Base-by-base conservation (phyloP, 176 grass and related monocot species). In the Rhynchospora breviuscula region DNA sequence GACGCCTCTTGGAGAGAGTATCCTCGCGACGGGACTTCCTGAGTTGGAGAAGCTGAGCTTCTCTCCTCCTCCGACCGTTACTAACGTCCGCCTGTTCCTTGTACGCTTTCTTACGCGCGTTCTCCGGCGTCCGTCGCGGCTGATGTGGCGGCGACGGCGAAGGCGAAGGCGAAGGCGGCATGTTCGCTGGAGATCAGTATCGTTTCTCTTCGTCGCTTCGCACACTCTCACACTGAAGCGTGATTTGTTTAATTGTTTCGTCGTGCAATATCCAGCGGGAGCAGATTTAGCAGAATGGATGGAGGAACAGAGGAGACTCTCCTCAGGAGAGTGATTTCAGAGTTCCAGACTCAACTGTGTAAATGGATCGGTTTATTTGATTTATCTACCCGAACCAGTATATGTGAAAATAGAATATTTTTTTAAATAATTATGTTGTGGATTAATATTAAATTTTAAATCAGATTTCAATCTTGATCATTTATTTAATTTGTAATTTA, bases 1-100 rank as follows among this genome's bases (percentile, higher is more conserved):
- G 90, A 83, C 94, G 86, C 63, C 89, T 86, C 88, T 97, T 97
- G 92, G 89, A 73, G 63, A 97, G 88, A 53, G 83, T 86, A 51
- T 86, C 85, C 23, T 94, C 84, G 66, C 94, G 94, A 18, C 88
- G 84, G 47, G 74, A 63, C 79, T 90, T 89, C 48, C 94, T 84
- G 75, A 97, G 87, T 46, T 79, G 89, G 86, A 94, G 75, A 66
- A 94, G 83, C 17, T 82, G 74, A 53, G 82, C 87, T 85, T 94
- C 94, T 25, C 94, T 87, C 49, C 94, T 87, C 56, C 90, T 82
- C 83, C 90, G 86, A 47, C 82, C 88, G 73, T 59, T 65, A 58
- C 15, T 62, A 45, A 90, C 85, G 75, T 90, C 90, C 6, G 91
- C 59, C 65, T 79, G 76, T 7, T 83, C 86, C 87, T 97, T 97